phyloP scores from a whole-genome alignment of 108 stramenopile species.

The Discostella pseudostelligera region DNA sequence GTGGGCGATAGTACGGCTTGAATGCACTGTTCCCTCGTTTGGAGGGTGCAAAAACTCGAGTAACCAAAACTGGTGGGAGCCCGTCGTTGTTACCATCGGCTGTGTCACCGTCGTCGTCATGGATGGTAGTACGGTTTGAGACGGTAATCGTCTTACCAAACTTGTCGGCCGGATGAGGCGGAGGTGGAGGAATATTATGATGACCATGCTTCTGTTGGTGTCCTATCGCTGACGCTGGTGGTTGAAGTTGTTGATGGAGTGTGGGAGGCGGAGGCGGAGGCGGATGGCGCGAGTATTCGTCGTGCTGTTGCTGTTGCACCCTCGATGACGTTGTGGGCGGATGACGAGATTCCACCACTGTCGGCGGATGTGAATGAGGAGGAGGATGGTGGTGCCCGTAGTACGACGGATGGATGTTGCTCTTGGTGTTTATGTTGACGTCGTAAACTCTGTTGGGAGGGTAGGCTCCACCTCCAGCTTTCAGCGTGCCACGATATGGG shows the following conservation, averaged over 20 bases:
- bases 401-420: too few species aligned
- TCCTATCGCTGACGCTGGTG: too few species aligned
- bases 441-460: too few species aligned
- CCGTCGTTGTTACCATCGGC: not conserved
- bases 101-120: not conserved
- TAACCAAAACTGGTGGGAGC: not conserved
- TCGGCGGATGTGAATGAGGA: too few species aligned
- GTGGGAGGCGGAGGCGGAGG: not conserved
- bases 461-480: too few species aligned
- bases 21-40: conserved; percentile 1
- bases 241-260: too few species aligned
- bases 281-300: not conserved
- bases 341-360: conserved; percentile 15
- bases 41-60: not conserved
- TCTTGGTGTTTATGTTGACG: too few species aligned
- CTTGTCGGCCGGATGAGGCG: conserved; percentile 14
- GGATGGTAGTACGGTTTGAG: conserved; percentile 5
- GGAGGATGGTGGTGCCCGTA: too few species aligned
- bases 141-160: conserved; percentile 21
- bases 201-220: not conserved
- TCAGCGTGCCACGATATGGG: too few species aligned
- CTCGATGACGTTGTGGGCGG: conserved; percentile 12
- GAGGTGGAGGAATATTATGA: not conserved
- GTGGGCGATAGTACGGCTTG: not conserved
- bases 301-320: not conserved